Evolutionary conservation across 108 stramenopile genomes (phyloP), one percentile per base, ranked within the genome.

Genomic region (Fistulifera pelliculosa): DNA sequence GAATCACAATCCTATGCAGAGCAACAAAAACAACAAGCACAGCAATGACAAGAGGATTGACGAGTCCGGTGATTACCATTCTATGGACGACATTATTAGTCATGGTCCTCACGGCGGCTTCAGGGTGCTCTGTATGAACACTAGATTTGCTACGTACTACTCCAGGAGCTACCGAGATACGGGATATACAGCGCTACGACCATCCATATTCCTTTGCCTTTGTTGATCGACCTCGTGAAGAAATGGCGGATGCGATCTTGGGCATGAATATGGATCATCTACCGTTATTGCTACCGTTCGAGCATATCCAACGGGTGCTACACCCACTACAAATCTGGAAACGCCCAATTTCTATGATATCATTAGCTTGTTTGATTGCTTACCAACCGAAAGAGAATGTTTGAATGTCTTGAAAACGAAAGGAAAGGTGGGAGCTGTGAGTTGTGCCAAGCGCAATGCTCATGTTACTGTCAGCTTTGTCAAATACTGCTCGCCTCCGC

Each of bases 261-360:
- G 38, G 2, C 2, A 16, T 21, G 2, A 10, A 17, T 3, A 23
- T 18, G 16, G 38, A 54, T 17, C 2, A 54, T 23, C n/a, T 54
- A 15, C 54, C 54, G 7, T 54, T 38, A 54, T 39, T 18, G n/a
- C 54, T 16, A 54, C 28, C 15, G 38, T 54, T 3, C 44, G 21
- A 4, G 44, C 4, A 11, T 45, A 52, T 27, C 10, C 24, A 15
- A 52, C 47, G 25, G 22, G 14, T 12, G 23, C 0, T 24, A 1
- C 49, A 14, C 19, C 54, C 19, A 17, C 38, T 8, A 25, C 27
- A 1, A 44, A 47, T 11, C 21, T 10, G 26, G 57, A 47, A 47
- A 58, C 57, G 13, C 57, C 62, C 2, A 52, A 35, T 15, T 62
- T 62, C 56, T 64, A 16, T 21, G 58, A 49, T 27, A 54, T 54